These are phyloP conservation scores for Agastache rugosa DNA, from an alignment of 257 asterid species.

Conservation along the genomic window DNA sequence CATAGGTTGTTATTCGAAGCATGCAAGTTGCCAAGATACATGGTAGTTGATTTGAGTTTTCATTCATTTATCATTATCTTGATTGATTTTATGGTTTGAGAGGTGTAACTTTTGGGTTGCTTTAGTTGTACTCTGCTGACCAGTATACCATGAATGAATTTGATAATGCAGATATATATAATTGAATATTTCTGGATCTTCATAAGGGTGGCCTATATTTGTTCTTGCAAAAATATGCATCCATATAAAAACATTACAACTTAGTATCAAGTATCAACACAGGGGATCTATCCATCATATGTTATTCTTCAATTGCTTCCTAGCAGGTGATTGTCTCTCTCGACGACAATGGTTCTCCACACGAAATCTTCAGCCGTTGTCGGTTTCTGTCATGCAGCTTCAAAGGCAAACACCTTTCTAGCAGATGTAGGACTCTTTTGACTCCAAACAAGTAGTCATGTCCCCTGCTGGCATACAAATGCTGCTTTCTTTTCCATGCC, in stretches of 20 bases:
- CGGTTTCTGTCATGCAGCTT: neutral
- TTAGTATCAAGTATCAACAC: neutral
- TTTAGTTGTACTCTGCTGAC: too few species aligned
- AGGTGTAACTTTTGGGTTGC: too few species aligned
- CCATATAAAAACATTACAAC: neutral
- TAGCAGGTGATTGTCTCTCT: neutral
- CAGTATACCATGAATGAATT: neutral
- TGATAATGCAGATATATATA: neutral
- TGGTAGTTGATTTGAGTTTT: neutral
- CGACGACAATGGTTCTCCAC: neutral
- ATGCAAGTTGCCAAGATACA: neutral
- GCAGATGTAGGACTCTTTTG: too few species aligned
- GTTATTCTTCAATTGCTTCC: neutral
- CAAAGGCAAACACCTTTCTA: neutral
- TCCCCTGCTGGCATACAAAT: neutral
- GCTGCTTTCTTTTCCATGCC: neutral
- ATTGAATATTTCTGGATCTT: constrained; percentile 1
- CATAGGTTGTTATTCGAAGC: neutral
- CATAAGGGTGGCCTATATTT: neutral
- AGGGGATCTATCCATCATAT: neutral
- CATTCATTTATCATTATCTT: neutral
- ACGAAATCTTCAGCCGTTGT: neutral
- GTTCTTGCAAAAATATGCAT: neutral
- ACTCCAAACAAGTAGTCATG: too few species aligned
- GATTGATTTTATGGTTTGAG: neutral